Conservation (phyloP, 2,329 filamentous ascomycete genomes). For the Claviceps fusiformis region DNA sequence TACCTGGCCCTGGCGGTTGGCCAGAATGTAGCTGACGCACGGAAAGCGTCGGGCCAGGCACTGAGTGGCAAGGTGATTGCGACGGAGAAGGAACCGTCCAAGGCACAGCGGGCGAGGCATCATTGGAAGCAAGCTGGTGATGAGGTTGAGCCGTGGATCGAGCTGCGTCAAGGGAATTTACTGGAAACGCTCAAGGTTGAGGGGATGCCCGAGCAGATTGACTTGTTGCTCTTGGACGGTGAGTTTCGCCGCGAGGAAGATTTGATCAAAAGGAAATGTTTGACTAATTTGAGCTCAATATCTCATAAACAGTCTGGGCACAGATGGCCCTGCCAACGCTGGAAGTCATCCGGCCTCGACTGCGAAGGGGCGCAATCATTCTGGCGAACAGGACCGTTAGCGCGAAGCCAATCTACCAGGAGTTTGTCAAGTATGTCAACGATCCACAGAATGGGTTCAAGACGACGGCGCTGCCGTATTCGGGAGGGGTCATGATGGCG, state of each 20-base stretch:
- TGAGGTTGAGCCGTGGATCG: conserved; percentile 35
- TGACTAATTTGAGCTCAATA: not conserved
- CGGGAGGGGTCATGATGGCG: conserved; percentile 15
- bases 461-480: conserved; percentile 18
- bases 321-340: conserved; percentile 39
- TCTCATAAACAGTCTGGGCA: conserved; percentile 34
- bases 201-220: conserved; percentile 33
- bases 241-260: conserved; percentile 17
- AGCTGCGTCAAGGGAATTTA: conserved; percentile 43
- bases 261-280: not conserved
- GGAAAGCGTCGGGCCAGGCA: conserved; percentile 2
- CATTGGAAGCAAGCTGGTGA: conserved; percentile 40
- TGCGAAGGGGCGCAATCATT: conserved; percentile 33
- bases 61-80: conserved; percentile 32
- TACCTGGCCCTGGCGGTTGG: conserved; percentile 45
- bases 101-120: conserved; percentile 35
- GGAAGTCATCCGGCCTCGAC: conserved; percentile 27
- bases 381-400: conserved; percentile 34
- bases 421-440: conserved; percentile 32
- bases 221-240: conserved; percentile 49
- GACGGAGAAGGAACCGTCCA: conserved; percentile 44
- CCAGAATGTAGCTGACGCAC: conserved; percentile 24
- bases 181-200: conserved; percentile 32
- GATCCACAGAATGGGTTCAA: conserved; percentile 34
- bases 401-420: conserved; percentile 23